These are phyloP conservation scores for Cyclotella baltica DNA, from an alignment of 108 stramenopile genomes.

Conservation along the genomic window DNA sequence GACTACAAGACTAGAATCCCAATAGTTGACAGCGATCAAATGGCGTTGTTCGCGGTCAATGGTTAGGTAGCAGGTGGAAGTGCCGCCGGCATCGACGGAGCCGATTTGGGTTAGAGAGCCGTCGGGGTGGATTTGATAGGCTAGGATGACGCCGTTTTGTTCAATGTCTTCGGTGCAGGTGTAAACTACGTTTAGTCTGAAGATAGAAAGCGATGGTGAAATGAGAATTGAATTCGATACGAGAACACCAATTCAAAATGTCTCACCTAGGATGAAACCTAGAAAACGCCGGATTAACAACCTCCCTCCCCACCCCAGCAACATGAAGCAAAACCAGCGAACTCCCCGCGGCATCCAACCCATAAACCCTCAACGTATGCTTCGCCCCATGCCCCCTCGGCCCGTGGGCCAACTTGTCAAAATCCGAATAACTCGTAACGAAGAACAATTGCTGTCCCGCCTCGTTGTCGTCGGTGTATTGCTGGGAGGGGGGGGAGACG, in stretches of 20 bases:
- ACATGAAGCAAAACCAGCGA: slow-evolving; percentile 87
- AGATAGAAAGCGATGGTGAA: neutral
- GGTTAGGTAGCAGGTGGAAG: slow-evolving; percentile 95
- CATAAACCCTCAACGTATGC: slow-evolving; percentile 82
- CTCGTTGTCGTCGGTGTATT: slow-evolving; percentile 11
- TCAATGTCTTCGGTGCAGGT: slow-evolving; percentile 95
- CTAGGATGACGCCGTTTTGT: slow-evolving; percentile 88
- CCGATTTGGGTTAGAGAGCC: slow-evolving; percentile 73
- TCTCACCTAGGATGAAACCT: slow-evolving; percentile 84
- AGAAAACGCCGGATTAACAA: slow-evolving; percentile 95
- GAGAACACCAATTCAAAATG: neutral
- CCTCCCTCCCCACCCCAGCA: slow-evolving; percentile 62
- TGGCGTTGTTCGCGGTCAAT: slow-evolving; percentile 82
- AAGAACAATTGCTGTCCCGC: slow-evolving; percentile 68
- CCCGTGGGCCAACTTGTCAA: slow-evolving; percentile 92
- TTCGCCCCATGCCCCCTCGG: slow-evolving; percentile 86
- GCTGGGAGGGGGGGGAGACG: slow-evolving; percentile 2
- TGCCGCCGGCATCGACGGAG: slow-evolving; percentile 84
- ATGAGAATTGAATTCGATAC: neutral
- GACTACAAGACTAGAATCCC: slow-evolving; percentile 90
- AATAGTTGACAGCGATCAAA: slow-evolving; percentile 94
- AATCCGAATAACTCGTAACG: slow-evolving; percentile 75
- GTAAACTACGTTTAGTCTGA: slow-evolving; percentile 88
- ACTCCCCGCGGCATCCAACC: slow-evolving; percentile 86
- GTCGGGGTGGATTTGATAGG: slow-evolving; percentile 70